Evolutionary conservation across 208 protist species (phyloP), one percentile per base, ranked within the genome.

Genomic region (Acanthamoeba healyi): DNA sequence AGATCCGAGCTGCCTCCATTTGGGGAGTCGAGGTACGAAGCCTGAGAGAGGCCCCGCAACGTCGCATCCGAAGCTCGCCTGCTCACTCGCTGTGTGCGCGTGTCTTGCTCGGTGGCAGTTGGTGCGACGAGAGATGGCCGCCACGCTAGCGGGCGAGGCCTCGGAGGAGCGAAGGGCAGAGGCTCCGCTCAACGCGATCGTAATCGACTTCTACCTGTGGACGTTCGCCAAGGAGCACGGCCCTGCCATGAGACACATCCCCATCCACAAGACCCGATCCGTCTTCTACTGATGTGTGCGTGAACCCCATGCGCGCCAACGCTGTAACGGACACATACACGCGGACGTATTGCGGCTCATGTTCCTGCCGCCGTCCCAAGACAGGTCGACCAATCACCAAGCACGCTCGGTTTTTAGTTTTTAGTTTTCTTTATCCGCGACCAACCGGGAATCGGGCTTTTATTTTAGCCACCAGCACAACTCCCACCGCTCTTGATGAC

Each of bases 171-270:
- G 26, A 2, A 17, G 49, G 84, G n/a, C 38, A 7, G 19, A 2
- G 38, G 32, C 29, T 7, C 56, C 42, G 29, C 46, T 96, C n/a
- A 96, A 96, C 44, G 92, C 95, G 22, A 77, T 96, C 19, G 29
- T 92, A 0, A 70, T 96, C 40, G 95, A 96, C 61, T 96, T 96
- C 91, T 96, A 96, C 61, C 95, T 96, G 5, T 96, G 95, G 95
- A 63, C 92, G 46, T 95, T 74, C 40, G 95, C 95, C 56, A 96
- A 96, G 84, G 38, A 67, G 40, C 32, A 95, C 56, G 77, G 34
- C 0, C 38, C n/a, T 1, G 32, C 58, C 17, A 95, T 96, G 89
- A 38, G 12, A 1, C 29, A 95, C 87, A 72, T 96, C 14, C 95
- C 95, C 36, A 96, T 96, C 51, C 95, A 96, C 44, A 58, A 58